phyloP scores from a whole-genome alignment of 176 grass and related monocot genomes.

The Triticum monococcum region DNA sequence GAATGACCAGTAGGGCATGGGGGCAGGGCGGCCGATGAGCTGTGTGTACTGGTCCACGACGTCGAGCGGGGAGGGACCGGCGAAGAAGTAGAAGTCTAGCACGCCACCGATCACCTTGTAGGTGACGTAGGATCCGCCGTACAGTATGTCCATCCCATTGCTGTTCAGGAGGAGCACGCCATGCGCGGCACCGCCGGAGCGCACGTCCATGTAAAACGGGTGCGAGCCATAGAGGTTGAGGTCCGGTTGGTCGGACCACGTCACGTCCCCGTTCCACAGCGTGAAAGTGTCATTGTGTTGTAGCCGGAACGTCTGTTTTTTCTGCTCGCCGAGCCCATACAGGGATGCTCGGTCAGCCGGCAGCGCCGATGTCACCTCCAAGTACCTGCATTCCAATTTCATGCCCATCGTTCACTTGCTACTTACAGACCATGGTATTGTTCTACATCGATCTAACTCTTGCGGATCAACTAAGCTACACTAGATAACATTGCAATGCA shows the following conservation, averaged over 20 bases:
- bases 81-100: slow-evolving; percentile 90
- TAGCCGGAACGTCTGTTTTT: slow-evolving; percentile 63
- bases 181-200: slow-evolving; percentile 45
- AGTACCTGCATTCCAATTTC: slow-evolving; percentile 33
- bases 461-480: neutral
- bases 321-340: slow-evolving; percentile 89
- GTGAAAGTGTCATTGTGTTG: slow-evolving; percentile 63
- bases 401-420: too few species aligned
- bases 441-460: neutral
- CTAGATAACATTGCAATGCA: neutral
- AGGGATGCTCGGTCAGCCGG: slow-evolving; percentile 46
- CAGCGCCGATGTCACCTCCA: slow-evolving; percentile 66
- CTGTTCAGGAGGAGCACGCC: slow-evolving; percentile 89
- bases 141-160: slow-evolving; percentile 89
- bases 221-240: slow-evolving; percentile 89
- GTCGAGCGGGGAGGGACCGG: slow-evolving; percentile 52
- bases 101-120: slow-evolving; percentile 94
- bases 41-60: slow-evolving; percentile 87
- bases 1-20: slow-evolving; percentile 97
- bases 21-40: slow-evolving; percentile 62
- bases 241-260: neutral
- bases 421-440: too few species aligned
- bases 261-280: slow-evolving; percentile 74
- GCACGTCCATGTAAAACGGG: slow-evolving; percentile 88
- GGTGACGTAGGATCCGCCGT: slow-evolving; percentile 60